A percentile compares a stretch with the other conserved stretches of the same genome.
Conservation (phyloP, 441 rosid genomes). For the Gossypium schwendimanii region DNA sequence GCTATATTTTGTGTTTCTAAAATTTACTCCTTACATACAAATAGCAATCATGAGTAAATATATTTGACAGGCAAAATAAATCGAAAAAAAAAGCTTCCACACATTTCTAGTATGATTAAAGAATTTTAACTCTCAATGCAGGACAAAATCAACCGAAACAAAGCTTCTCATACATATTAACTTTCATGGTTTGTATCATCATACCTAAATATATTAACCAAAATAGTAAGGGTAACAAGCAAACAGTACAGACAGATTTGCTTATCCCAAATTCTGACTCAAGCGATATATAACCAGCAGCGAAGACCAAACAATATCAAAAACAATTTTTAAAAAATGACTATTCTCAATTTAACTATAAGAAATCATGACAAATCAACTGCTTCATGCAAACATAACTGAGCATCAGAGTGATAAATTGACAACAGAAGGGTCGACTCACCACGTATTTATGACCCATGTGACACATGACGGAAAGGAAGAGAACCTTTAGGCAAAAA, state of each 20-base stretch:
- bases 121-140: neutral
- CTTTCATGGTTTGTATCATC: too few relatives aligned
- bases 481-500: neutral
- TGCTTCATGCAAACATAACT: neutral
- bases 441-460: neutral
- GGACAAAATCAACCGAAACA: too few relatives aligned
- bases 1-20: neutral
- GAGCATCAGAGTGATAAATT: neutral
- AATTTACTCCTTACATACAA: neutral
- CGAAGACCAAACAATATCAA: too few relatives aligned
- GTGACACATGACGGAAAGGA: neutral
- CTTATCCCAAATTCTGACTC: too few relatives aligned
- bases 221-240: too few relatives aligned
- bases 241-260: too few relatives aligned
- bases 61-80: neutral
- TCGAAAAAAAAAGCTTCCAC: neutral
- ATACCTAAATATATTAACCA: too few relatives aligned
- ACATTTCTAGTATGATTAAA: neutral
- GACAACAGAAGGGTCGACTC: neutral
- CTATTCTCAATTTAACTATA: too few relatives aligned
- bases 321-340: too few relatives aligned
- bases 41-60: neutral
- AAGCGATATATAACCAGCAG: too few relatives aligned
- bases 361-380: neutral
- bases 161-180: too few relatives aligned